A percentile compares a stretch with the other conserved stretches of the same genome.
Conservation (phyloP, 2,329 filamentous ascomycete genomes). For the Xylaria sp. region DNA sequence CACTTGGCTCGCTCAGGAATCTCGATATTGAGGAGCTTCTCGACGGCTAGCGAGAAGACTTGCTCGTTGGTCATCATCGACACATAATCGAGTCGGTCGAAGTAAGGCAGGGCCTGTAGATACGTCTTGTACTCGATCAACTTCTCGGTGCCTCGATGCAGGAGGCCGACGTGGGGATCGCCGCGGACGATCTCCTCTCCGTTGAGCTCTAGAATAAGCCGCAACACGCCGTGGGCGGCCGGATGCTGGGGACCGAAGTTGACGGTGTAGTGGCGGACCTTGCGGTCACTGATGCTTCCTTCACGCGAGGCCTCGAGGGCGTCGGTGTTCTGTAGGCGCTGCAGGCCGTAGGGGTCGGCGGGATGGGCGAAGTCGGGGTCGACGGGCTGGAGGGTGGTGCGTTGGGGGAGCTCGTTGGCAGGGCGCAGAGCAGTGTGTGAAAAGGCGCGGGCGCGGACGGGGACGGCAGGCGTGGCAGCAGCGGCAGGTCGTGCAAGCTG, state of each 20-base stretch:
- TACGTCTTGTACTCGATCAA: conserved; percentile 99
- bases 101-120: conserved; percentile 96
- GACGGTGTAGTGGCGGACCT: conserved; percentile 98
- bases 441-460: conserved; percentile 70
- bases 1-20: conserved; percentile 95
- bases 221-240: conserved; percentile 95
- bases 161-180: conserved; percentile 93
- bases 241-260: conserved; percentile 99
- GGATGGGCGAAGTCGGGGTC: conserved; percentile 66
- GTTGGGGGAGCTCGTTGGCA: conserved; percentile 64
- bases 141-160: conserved; percentile 98
- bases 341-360: conserved; percentile 54
- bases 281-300: conserved; percentile 65
- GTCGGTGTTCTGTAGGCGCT: conserved; percentile 49
- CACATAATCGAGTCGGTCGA: conserved; percentile 97
- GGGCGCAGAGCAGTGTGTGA: conserved; percentile 57
- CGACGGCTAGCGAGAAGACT: conserved; percentile 91
- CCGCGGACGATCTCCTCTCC: conserved; percentile 97
- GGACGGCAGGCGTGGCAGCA: conserved; percentile 26
- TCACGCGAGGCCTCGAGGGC: conserved; percentile 54
- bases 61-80: conserved; percentile 99
- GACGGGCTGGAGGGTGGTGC: conserved; percentile 68
- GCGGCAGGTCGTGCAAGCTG: conserved; percentile 39
- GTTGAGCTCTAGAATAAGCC: conserved; percentile 95
- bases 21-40: conserved; percentile 97